Conservation (phyloP, 2,329 filamentous ascomycete genomes). For the Ophiostoma sp. region DNA sequence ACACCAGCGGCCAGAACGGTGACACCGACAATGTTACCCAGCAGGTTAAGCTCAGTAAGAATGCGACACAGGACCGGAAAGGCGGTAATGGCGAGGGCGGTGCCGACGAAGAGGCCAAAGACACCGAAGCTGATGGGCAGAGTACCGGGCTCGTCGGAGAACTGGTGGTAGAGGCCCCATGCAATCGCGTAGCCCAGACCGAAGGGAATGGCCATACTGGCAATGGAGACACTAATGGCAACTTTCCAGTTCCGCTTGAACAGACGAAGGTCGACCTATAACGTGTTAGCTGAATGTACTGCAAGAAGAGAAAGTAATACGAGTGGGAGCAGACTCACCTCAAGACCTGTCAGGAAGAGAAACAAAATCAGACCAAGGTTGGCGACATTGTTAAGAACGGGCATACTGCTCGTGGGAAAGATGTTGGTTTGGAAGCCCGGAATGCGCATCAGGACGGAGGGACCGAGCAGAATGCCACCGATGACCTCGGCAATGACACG, state of each 20-base stretch:
- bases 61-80: constrained; percentile 94
- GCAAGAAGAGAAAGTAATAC: neutral
- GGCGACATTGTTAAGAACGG: constrained; percentile 73
- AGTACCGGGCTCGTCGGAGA: constrained; percentile 49
- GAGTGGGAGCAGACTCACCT: constrained; percentile 42
- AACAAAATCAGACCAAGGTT: constrained; percentile 84
- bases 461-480: constrained; percentile 76
- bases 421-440: constrained; percentile 75
- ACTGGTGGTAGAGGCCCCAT: constrained; percentile 76
- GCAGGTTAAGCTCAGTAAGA: constrained; percentile 82
- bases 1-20: constrained; percentile 89
- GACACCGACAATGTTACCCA: constrained; percentile 79
- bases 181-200: constrained; percentile 78
- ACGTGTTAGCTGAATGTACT: neutral
- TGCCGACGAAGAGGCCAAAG: constrained; percentile 77
- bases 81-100: constrained; percentile 88
- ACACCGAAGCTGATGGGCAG: constrained; percentile 51
- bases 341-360: constrained; percentile 82
- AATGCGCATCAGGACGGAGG: constrained; percentile 84
- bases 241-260: constrained; percentile 78
- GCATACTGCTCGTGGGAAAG: constrained; percentile 74
- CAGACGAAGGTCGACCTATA: constrained; percentile 69
- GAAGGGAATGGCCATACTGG: constrained; percentile 81
- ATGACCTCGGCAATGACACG: constrained; percentile 73
- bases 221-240: constrained; percentile 72